These are phyloP conservation scores for Erodium trifolium DNA, from an alignment of 441 rosid species.

Conservation along the genomic window DNA sequence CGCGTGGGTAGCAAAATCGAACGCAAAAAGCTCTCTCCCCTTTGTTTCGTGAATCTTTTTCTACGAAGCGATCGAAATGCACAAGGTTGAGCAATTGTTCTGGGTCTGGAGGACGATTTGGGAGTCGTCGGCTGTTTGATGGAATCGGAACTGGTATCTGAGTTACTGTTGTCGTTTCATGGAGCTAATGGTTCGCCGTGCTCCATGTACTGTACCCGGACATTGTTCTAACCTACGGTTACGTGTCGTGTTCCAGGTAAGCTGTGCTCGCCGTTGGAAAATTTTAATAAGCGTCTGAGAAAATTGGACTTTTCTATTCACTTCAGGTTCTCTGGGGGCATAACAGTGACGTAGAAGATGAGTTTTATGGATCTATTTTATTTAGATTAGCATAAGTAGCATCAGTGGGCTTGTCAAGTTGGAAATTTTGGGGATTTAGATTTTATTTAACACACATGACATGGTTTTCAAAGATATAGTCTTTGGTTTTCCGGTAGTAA, in stretches of 20 bases:
- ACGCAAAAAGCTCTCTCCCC: neutral
- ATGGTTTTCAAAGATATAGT: constrained; percentile 11
- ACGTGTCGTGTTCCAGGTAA: constrained; percentile 44
- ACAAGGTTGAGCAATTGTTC: constrained; percentile 28
- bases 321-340: neutral
- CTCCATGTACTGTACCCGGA: constrained; percentile 31
- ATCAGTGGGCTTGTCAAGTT: constrained; percentile 10
- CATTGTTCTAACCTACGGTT: constrained; percentile 43
- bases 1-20: neutral
- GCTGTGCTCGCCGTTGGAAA: constrained; percentile 16
- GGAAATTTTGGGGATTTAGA: neutral
- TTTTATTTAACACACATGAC: constrained; percentile 16
- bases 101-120: constrained; percentile 32
- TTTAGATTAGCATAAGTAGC: neutral
- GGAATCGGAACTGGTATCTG: constrained; percentile 42
- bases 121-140: constrained; percentile 44
- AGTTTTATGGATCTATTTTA: constrained; percentile 1
- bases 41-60: too few species aligned
- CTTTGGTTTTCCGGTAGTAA: constrained; percentile 17
- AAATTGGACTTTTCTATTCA: neutral
- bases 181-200: constrained; percentile 44
- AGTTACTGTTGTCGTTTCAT: constrained; percentile 38
- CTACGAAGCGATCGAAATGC: constrained; percentile 36
- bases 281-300: too few species aligned
- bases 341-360: constrained; percentile 10